These are phyloP conservation scores for Aspergillus olivimuriae DNA, from an alignment of 495 filamentous ascomycete species.

Conservation along the genomic window DNA sequence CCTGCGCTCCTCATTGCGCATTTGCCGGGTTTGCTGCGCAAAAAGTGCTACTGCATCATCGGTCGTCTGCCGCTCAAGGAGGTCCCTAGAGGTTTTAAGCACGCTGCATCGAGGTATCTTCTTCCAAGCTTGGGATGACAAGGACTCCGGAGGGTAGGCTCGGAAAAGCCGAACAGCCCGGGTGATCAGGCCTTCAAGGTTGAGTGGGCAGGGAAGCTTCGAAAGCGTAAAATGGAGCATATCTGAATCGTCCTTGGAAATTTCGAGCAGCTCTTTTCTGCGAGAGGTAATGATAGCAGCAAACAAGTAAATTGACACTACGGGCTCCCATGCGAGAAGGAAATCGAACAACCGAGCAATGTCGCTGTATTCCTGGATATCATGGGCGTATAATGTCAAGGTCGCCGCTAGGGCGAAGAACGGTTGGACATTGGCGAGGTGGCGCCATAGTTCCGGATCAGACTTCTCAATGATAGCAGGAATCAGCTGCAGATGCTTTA, in stretches of 20 bases:
- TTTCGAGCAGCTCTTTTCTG: constrained; percentile 73
- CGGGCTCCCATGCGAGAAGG: constrained; percentile 75
- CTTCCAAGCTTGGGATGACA: constrained; percentile 60
- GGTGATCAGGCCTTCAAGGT: constrained; percentile 70
- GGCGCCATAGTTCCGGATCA: constrained; percentile 60
- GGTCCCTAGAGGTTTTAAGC: constrained; percentile 68
- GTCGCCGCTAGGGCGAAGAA: constrained; percentile 91
- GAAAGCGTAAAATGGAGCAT: constrained; percentile 87
- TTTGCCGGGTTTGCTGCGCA: constrained; percentile 58
- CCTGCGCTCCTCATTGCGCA: constrained; percentile 54
- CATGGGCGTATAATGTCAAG: constrained; percentile 91
- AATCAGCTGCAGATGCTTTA: constrained; percentile 77
- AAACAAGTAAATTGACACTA: constrained; percentile 85
- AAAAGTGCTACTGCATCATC: constrained; percentile 59
- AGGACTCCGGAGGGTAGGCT: constrained; percentile 62
- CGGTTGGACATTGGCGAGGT: constrained; percentile 71
- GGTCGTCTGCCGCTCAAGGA: constrained; percentile 41
- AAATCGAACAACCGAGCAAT: constrained; percentile 90
- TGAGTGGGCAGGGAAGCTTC: constrained; percentile 78
- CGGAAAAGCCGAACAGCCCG: constrained; percentile 56
- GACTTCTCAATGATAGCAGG: constrained; percentile 67
- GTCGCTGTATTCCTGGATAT: constrained; percentile 81
- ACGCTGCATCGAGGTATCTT: constrained; percentile 68
- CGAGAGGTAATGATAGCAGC: constrained; percentile 79
- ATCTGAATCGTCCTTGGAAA: constrained; percentile 78